These are phyloP conservation scores for Capillidium heterosporum DNA, from an alignment of 371 early-diverging fungal species.

Conservation along the genomic window DNA sequence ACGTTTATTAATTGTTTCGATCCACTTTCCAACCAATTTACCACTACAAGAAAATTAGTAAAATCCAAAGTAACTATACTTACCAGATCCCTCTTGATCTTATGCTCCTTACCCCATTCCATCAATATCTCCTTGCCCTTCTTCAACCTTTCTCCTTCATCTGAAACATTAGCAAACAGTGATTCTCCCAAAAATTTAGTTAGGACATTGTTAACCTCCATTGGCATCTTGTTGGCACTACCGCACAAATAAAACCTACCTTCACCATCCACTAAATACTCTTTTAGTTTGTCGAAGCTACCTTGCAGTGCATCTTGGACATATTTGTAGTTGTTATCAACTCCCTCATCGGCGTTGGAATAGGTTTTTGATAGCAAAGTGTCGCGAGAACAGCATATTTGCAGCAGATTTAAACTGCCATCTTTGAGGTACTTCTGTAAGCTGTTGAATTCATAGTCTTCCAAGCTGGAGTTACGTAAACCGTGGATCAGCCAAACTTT, in stretches of 20 bases:
- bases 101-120: constrained; percentile 37
- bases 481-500: constrained; percentile 55
- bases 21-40: too few species aligned
- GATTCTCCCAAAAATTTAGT: constrained; percentile 32
- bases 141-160: constrained; percentile 10
- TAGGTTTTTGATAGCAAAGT: constrained; percentile 13
- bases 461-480: constrained; percentile 24
- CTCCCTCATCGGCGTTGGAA: not conserved
- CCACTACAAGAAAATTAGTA: constrained; percentile 1
- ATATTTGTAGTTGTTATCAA: constrained; percentile 27
- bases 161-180: constrained; percentile 10
- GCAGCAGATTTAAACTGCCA: constrained; percentile 28
- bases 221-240: constrained; percentile 78
- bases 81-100: constrained; percentile 53
- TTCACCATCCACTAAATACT: constrained; percentile 31
- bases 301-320: constrained; percentile 62
- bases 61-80: constrained; percentile 1
- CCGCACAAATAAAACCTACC: constrained; percentile 73
- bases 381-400: constrained; percentile 36
- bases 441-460: constrained; percentile 41
- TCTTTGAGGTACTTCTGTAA: constrained; percentile 27
- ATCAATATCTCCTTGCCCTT: constrained; percentile 33
- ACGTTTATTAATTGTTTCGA: too few species aligned
- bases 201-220: constrained; percentile 59
- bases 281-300: constrained; percentile 27